These are phyloP conservation scores for Alternaria postmessia DNA, from an alignment of 2,329 filamentous ascomycete species.

Conservation along the genomic window DNA sequence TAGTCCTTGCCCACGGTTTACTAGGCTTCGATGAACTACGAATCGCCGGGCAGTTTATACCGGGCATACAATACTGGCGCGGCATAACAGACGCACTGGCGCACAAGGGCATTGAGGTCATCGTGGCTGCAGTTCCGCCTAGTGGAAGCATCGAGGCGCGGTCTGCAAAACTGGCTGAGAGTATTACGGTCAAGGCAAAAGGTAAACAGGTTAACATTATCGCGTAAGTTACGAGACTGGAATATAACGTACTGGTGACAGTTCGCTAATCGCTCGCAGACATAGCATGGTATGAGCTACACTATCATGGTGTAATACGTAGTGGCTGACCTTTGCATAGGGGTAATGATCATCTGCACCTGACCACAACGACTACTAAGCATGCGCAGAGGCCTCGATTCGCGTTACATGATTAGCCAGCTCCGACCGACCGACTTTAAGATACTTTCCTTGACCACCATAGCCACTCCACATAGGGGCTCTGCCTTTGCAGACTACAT, in stretches of 20 bases:
- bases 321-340: conserved; percentile 38
- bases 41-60: conserved; percentile 61
- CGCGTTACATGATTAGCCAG: conserved; percentile 69
- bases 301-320: not conserved
- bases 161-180: conserved; percentile 61
- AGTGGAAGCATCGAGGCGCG: conserved; percentile 67
- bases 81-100: conserved; percentile 67
- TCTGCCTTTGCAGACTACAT: conserved; percentile 70
- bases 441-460: conserved; percentile 73
- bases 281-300: conserved; percentile 62
- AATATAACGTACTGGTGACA: not conserved
- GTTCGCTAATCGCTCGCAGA: conserved; percentile 39
- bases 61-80: conserved; percentile 70
- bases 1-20: conserved; percentile 71
- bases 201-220: conserved; percentile 71
- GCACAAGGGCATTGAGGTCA: conserved; percentile 66
- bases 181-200: conserved; percentile 61
- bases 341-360: conserved; percentile 41
- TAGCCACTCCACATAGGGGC: conserved; percentile 68
- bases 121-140: conserved; percentile 66
- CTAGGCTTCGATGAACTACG: conserved; percentile 71
- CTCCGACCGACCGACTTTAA: conserved; percentile 72
- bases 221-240: conserved; percentile 57
- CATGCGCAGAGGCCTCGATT: conserved; percentile 64
- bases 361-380: conserved; percentile 22